Evolutionary conservation across 1,284 basidiomycete genomes (phyloP).

Genomic region (Trametes sp.): DNA sequence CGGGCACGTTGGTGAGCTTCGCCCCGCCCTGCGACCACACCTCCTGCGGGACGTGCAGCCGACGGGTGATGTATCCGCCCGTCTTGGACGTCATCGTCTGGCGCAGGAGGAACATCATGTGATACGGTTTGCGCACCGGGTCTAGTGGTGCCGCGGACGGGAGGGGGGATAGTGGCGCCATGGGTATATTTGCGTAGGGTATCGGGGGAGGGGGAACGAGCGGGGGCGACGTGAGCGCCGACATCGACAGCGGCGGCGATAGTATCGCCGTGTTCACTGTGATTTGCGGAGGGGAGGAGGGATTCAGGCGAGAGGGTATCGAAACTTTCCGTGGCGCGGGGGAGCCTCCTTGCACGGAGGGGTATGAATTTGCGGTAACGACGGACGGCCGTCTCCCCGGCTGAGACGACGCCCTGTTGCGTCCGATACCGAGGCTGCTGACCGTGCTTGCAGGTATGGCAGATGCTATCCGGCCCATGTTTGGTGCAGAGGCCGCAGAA

Average conservation of each 20-base stretch:
- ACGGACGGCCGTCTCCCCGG: conserved; percentile 71
- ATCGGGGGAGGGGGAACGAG: conserved; percentile 60
- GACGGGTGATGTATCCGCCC: conserved; percentile 89
- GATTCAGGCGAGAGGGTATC: conserved; percentile 63
- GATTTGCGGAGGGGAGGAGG: conserved; percentile 53
- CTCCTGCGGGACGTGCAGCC: conserved; percentile 87
- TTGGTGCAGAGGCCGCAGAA: conserved; percentile 51
- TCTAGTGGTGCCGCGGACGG: conserved; percentile 75
- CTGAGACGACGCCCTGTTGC: conserved; percentile 72
- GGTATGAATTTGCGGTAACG: conserved; percentile 33
- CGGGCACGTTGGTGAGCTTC: conserved; percentile 80
- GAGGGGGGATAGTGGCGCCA: conserved; percentile 77
- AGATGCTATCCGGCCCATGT: conserved; percentile 50
- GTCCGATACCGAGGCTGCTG: conserved; percentile 47
- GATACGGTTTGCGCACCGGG: conserved; percentile 86
- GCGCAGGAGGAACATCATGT: conserved; percentile 84
- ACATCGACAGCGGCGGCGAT: conserved; percentile 46
- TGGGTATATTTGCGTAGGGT: conserved; percentile 63
- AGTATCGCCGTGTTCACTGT: conserved; percentile 61
- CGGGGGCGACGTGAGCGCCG: conserved; percentile 40
- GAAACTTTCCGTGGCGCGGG: conserved; percentile 63
- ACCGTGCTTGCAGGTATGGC: conserved; percentile 50
- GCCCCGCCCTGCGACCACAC: conserved; percentile 92
- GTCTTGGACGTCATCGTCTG: conserved; percentile 83
- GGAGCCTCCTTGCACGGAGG: conserved; percentile 43